Percentiles rank a stretch among this genome's conserved stretches.
phyloP scores from a whole-genome alignment of 2,329 filamentous ascomycete species.

The Chrysosphaeria jannelii region DNA sequence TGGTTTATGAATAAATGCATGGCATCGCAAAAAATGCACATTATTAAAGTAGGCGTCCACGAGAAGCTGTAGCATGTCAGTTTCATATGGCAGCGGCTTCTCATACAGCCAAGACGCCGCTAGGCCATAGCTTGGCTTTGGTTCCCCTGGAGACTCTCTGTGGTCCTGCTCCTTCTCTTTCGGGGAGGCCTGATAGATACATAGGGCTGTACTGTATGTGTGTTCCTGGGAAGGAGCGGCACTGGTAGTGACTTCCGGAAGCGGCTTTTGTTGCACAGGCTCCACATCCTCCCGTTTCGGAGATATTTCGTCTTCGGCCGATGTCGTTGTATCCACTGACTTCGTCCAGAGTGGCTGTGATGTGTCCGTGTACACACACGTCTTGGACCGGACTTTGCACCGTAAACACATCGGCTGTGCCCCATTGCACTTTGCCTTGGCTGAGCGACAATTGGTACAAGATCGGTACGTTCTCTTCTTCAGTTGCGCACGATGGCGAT shows the following conservation, averaged over 20 bases:
- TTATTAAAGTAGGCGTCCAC: constrained; percentile 6
- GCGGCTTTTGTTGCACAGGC: too few relatives aligned
- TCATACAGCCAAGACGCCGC: constrained; percentile 2
- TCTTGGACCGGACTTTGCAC: constrained; percentile 1
- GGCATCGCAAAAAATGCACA: constrained; percentile 5
- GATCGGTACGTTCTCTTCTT: constrained; percentile 1
- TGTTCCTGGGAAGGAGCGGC: too few relatives aligned
- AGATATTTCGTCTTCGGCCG: too few relatives aligned
- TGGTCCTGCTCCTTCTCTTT: too few relatives aligned
- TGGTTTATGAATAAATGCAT: constrained; percentile 6
- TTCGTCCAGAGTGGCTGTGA: constrained; percentile 1
- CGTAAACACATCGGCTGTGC: constrained; percentile 2
- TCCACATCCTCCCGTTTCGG: too few relatives aligned
- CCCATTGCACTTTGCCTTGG: constrained; percentile 3
- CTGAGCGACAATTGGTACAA: constrained; percentile 1
- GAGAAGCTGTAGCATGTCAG: constrained; percentile 1
- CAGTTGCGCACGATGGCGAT: background rate
- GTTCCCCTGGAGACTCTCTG: too few relatives aligned
- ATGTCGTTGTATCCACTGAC: too few relatives aligned
- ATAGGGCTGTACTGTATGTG: too few relatives aligned
- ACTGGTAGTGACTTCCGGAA: too few relatives aligned
- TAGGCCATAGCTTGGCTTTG: background rate
- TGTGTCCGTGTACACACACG: constrained; percentile 1
- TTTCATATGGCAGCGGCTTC: constrained; percentile 1
- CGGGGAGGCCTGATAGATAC: too few relatives aligned